Evolutionary conservation across 2,329 filamentous ascomycete genomes (phyloP).

Genomic region (Talaromyces sp.): DNA sequence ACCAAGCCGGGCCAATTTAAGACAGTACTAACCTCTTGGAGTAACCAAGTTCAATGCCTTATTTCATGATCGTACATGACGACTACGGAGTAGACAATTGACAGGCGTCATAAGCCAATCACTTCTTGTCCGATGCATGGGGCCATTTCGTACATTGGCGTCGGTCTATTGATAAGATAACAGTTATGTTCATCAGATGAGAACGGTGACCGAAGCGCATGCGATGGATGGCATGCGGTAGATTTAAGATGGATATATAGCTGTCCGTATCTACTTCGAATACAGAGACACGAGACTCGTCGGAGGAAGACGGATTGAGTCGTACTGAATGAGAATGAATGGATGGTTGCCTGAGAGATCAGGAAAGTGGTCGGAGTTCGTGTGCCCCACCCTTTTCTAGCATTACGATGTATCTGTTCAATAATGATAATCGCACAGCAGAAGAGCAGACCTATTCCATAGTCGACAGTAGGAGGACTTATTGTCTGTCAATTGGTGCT

Average conservation of each 20-base stretch:
- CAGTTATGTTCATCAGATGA: not conserved
- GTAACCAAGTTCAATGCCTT: not conserved
- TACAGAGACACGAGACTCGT: too few species aligned
- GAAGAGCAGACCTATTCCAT: not conserved
- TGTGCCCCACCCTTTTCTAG: not conserved
- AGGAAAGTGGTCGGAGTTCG: not conserved
- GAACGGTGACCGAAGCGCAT: not conserved
- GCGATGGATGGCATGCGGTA: too few species aligned
- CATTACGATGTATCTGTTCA: too few species aligned
- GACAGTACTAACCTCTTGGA: too few species aligned
- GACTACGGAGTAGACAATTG: not conserved
- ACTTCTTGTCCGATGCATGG: constrained; percentile 4
- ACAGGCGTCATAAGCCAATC: not conserved
- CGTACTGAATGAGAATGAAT: too few species aligned
- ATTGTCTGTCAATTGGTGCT: not conserved
- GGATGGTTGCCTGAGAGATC: not conserved
- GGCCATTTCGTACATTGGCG: not conserved
- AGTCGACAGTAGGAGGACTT: not conserved
- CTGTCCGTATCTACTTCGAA: not conserved
- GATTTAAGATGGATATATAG: not conserved
- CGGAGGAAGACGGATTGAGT: not conserved
- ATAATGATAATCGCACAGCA: not conserved
- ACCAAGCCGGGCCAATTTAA: too few species aligned
- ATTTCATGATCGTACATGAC: not conserved
- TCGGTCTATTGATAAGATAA: not conserved